These are phyloP conservation scores for Elaeis guineensis DNA, from an alignment of 176 grass and related monocot species.

Conservation along the genomic window DNA sequence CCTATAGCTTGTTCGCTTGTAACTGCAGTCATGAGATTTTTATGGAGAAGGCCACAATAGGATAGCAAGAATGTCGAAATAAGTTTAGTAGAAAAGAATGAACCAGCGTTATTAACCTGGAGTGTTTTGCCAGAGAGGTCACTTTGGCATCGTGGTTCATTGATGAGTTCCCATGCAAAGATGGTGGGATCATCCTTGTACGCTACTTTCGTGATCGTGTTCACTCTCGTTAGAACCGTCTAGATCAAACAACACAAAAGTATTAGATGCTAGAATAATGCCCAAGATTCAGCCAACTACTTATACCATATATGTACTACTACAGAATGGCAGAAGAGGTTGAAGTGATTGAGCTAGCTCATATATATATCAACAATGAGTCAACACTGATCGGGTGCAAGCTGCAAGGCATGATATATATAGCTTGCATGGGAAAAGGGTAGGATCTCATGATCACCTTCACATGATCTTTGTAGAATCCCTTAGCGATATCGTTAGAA, in stretches of 20 bases:
- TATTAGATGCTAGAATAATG: neutral
- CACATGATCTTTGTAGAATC: constrained; percentile 66
- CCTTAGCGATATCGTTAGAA: constrained; percentile 17
- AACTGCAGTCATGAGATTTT: neutral
- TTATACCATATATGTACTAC: neutral
- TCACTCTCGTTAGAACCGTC: constrained; percentile 45
- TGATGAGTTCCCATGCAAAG: constrained; percentile 88
- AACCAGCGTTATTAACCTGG: constrained; percentile 27
- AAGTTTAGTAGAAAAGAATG: neutral
- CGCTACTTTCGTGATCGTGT: constrained; percentile 46
- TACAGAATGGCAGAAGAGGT: neutral
- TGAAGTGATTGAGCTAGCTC: no score
- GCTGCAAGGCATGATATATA: no score
- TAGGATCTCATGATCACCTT: constrained; percentile 20
- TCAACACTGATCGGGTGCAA: no score
- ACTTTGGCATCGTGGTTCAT: constrained; percentile 57
- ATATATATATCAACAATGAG: no score
- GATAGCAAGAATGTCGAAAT: neutral
- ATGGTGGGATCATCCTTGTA: constrained; percentile 74
- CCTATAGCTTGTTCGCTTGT: neutral
- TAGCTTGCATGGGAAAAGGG: no score
- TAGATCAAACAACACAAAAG: constrained; percentile 14
- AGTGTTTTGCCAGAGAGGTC: constrained; percentile 57
- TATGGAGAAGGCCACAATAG: neutral
- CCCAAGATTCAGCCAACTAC: neutral